Evolutionary conservation across 2,329 filamentous ascomycete genomes (phyloP).

Genomic region (Aureobasidium subglaciale): DNA sequence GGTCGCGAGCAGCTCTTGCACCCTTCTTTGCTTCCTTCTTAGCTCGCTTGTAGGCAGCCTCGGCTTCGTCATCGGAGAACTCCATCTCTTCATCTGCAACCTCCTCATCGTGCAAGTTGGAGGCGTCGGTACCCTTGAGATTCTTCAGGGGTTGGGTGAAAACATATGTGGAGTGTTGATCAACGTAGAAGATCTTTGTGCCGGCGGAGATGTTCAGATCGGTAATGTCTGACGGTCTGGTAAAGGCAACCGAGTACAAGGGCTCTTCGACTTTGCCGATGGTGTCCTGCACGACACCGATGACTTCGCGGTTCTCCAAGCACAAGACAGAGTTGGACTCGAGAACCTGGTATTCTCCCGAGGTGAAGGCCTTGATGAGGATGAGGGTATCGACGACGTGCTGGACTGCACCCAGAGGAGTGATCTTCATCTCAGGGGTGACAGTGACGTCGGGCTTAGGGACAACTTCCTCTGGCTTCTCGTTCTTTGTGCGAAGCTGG

Average conservation of each 20-base stretch:
- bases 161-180: constrained; percentile 70
- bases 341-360: constrained; percentile 77
- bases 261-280: constrained; percentile 81
- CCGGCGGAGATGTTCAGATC: constrained; percentile 62
- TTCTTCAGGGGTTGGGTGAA: constrained; percentile 76
- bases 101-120: constrained; percentile 92
- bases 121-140: constrained; percentile 85
- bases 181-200: constrained; percentile 70
- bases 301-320: constrained; percentile 63
- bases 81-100: constrained; percentile 78
- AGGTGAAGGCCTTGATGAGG: constrained; percentile 69
- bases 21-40: constrained; percentile 29
- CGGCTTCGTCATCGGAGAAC: constrained; percentile 94
- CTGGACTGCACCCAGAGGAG: constrained; percentile 67
- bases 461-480: constrained; percentile 46
- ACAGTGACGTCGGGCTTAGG: constrained; percentile 70
- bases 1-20: constrained; percentile 18
- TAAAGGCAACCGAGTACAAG: constrained; percentile 75
- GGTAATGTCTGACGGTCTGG: constrained; percentile 59
- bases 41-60: constrained; percentile 47
- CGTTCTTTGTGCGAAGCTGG: constrained; percentile 73
- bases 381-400: constrained; percentile 71
- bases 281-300: constrained; percentile 76
- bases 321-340: constrained; percentile 81
- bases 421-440: constrained; percentile 67